Percentiles rank a stretch among this genome's conserved stretches.
Evolutionary conservation across 306 rosid species (phyloP).

Genomic region (Casuarina cunninghamiana): DNA sequence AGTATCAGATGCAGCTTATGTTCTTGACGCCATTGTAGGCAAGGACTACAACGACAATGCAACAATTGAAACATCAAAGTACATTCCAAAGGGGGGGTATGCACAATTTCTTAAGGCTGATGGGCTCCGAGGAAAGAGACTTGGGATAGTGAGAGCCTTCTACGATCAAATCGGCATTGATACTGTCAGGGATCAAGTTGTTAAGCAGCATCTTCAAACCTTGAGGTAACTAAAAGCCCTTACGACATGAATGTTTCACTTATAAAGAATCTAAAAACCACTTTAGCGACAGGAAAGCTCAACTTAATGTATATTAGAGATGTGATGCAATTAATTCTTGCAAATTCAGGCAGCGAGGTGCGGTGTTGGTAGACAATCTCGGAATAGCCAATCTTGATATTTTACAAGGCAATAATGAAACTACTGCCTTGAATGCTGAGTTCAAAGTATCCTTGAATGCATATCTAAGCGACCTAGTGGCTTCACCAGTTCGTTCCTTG

Average conservation of each 20-base stretch:
- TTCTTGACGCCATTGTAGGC: slow-evolving; percentile 58
- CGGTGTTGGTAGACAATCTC: slow-evolving; percentile 49
- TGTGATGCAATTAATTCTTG: not conserved
- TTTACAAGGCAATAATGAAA: slow-evolving; percentile 29
- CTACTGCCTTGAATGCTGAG: slow-evolving; percentile 39
- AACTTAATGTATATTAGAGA: not conserved
- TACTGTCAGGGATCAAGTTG: slow-evolving; percentile 29
- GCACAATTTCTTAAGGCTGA: slow-evolving; percentile 22
- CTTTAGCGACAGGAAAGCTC: not conserved
- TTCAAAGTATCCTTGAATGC: slow-evolving; percentile 53
- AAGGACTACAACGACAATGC: slow-evolving; percentile 36
- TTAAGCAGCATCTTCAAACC: slow-evolving; percentile 37
- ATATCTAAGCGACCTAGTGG: slow-evolving; percentile 42
- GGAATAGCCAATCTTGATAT: slow-evolving; percentile 30
- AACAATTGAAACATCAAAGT: slow-evolving; percentile 24
- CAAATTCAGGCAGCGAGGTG: slow-evolving; percentile 49
- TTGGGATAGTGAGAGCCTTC: slow-evolving; percentile 41
- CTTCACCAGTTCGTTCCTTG: slow-evolving; percentile 48
- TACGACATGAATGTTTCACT: not conserved
- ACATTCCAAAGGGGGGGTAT: slow-evolving; percentile 47
- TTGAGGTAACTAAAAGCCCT: slow-evolving; percentile 49
- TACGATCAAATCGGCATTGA: slow-evolving; percentile 22
- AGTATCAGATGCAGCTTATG: slow-evolving; percentile 43
- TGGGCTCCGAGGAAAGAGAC: slow-evolving; percentile 41
- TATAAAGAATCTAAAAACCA: no score